Conservation (phyloP, 176 grass and related monocot genomes). For the Poa pratensis region DNA sequence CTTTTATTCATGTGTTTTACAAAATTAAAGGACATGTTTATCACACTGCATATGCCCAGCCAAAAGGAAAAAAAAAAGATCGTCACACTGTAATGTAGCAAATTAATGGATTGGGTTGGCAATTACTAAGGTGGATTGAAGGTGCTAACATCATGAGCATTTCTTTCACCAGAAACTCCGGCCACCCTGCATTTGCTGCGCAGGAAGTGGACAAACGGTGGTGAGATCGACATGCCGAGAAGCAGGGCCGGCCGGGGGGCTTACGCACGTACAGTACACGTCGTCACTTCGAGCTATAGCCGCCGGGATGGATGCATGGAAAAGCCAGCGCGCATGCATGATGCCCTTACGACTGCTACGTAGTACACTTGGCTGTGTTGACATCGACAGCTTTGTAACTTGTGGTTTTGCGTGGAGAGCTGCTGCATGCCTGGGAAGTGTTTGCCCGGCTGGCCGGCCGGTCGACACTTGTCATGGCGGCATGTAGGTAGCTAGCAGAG, state of each 20-base stretch:
- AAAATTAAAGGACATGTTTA: too few species aligned
- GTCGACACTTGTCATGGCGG: conserved; percentile 8
- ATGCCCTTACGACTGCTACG: background rate
- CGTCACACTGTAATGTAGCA: too few species aligned
- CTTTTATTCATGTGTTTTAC: too few species aligned
- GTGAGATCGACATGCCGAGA: background rate
- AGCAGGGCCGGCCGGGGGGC: background rate
- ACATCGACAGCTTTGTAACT: conserved; percentile 4
- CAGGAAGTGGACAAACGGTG: background rate
- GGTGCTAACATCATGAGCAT: conserved; percentile 5
- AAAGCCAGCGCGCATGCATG: background rate
- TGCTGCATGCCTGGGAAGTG: conserved; percentile 3
- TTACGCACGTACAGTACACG: background rate
- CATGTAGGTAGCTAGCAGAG: too few species aligned
- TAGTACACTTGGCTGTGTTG: conserved; percentile 11
- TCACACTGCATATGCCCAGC: too few species aligned
- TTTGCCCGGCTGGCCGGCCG: background rate
- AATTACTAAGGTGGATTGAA: background rate
- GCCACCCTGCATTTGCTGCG: background rate
- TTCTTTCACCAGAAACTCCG: background rate
- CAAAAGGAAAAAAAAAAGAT: too few species aligned
- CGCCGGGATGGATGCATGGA: background rate
- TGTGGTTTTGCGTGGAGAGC: background rate
- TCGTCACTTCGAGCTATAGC: background rate
- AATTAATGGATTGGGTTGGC: background rate